Conservation (phyloP, 2,329 filamentous ascomycete genomes). For the Alternaria metachromatica region DNA sequence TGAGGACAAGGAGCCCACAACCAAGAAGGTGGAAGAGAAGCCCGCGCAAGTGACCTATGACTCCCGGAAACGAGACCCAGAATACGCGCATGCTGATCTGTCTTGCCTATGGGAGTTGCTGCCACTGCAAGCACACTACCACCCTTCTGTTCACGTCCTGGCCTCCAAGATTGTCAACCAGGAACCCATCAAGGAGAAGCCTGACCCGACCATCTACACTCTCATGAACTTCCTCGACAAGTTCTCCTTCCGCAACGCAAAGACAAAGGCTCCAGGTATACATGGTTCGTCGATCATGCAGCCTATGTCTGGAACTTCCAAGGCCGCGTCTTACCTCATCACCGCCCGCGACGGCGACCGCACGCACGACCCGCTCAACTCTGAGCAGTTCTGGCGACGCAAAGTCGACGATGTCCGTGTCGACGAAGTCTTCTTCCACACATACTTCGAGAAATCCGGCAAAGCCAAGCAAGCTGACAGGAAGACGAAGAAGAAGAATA, state of each 20-base stretch:
- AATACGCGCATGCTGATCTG: constrained; percentile 88
- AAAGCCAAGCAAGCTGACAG: constrained; percentile 63
- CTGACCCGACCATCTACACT: constrained; percentile 87
- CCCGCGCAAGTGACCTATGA: constrained; percentile 66
- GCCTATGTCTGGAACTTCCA: constrained; percentile 72
- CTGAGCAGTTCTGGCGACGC: constrained; percentile 88
- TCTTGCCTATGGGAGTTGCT: constrained; percentile 94
- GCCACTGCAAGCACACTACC: constrained; percentile 82
- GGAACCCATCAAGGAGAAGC: constrained; percentile 79
- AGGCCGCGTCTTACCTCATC: constrained; percentile 67
- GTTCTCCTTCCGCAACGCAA: constrained; percentile 96
- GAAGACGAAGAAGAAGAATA: constrained; percentile 60
- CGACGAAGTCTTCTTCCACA: constrained; percentile 97
- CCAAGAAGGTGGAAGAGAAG: constrained; percentile 23
- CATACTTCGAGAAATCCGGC: constrained; percentile 80
- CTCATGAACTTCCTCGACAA: constrained; percentile 96
- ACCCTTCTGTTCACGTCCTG: constrained; percentile 89
- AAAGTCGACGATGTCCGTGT: constrained; percentile 85
- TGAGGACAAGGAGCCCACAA: constrained; percentile 47
- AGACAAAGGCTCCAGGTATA: constrained; percentile 64
- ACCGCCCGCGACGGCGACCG: constrained; percentile 65
- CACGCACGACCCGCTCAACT: constrained; percentile 75
- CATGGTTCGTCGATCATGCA: constrained; percentile 97
- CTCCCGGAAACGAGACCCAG: constrained; percentile 87
- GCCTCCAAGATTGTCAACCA: constrained; percentile 74